Conservation (phyloP, 345 rosid genomes). For the Rhodamnia argentea region DNA sequence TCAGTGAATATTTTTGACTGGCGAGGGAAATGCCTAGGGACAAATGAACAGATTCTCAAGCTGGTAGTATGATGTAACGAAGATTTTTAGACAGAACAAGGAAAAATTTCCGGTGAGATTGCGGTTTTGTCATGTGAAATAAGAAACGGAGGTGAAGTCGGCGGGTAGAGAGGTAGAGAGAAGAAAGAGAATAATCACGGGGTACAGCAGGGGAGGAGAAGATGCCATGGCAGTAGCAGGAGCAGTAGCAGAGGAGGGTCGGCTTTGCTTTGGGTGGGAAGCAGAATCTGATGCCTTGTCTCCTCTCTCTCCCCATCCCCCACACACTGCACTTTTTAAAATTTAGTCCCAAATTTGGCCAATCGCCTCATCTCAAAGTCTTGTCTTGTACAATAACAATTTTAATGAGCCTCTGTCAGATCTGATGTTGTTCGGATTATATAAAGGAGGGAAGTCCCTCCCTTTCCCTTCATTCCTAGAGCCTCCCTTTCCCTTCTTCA, state of each 20-base stretch:
- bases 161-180: neutral
- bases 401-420: neutral
- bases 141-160: neutral
- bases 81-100: neutral
- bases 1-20: neutral
- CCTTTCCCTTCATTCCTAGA: neutral
- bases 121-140: neutral
- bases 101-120: neutral
- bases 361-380: neutral
- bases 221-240: neutral
- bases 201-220: neutral
- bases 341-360: neutral
- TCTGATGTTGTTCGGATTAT: neutral
- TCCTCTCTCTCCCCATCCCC: neutral
- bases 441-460: neutral
- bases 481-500: neutral
- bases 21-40: neutral
- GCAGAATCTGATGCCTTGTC: constrained; percentile 41
- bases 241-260: neutral
- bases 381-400: neutral
- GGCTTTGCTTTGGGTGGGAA: neutral
- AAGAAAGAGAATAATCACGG: constrained; percentile 26
- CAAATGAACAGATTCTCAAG: neutral
- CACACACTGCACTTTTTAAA: neutral
- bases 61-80: neutral